A percentile compares a stretch with the other conserved stretches of the same genome.
Conservation (phyloP, 2,329 filamentous ascomycete genomes). For the Aspergillus latus region DNA sequence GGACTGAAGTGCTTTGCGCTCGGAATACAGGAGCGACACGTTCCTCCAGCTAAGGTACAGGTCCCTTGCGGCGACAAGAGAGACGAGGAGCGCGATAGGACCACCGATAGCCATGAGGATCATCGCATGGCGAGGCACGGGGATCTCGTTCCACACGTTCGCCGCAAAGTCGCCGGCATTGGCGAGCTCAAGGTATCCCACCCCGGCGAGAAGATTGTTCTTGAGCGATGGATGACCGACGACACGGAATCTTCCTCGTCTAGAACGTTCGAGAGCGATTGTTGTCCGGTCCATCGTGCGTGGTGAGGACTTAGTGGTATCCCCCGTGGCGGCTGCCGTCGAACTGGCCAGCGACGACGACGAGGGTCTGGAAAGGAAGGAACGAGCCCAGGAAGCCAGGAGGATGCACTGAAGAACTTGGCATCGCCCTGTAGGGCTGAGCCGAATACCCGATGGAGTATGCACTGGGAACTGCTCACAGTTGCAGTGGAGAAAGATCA, state of each 20-base stretch:
- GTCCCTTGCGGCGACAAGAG: conserved; percentile 50
- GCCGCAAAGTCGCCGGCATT: conserved; percentile 60
- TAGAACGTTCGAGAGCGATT: conserved; percentile 2
- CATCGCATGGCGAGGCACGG: conserved; percentile 51
- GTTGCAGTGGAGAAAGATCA: neutral
- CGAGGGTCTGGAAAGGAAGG: neutral
- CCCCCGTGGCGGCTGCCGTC: neutral
- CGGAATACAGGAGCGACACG: conserved; percentile 45
- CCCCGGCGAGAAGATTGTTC: conserved; percentile 38
- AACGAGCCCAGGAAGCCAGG: too few relatives aligned
- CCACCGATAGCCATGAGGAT: conserved; percentile 55
- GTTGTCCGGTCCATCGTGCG: neutral
- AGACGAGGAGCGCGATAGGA: conserved; percentile 46
- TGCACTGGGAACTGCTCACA: neutral
- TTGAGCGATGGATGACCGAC: conserved; percentile 15
- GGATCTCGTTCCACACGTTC: conserved; percentile 57
- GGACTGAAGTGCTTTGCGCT: conserved; percentile 38
- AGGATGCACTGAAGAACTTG: neutral
- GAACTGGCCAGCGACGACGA: neutral
- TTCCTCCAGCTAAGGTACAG: conserved; percentile 48
- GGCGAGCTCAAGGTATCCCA: conserved; percentile 56
- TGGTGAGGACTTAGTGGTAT: neutral
- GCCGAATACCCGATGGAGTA: neutral
- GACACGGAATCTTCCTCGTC: neutral
- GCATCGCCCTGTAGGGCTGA: conserved; percentile 23